Base-by-base conservation (phyloP, 2,329 filamentous ascomycete genomes). In the Colletotrichum eremochloae region DNA sequence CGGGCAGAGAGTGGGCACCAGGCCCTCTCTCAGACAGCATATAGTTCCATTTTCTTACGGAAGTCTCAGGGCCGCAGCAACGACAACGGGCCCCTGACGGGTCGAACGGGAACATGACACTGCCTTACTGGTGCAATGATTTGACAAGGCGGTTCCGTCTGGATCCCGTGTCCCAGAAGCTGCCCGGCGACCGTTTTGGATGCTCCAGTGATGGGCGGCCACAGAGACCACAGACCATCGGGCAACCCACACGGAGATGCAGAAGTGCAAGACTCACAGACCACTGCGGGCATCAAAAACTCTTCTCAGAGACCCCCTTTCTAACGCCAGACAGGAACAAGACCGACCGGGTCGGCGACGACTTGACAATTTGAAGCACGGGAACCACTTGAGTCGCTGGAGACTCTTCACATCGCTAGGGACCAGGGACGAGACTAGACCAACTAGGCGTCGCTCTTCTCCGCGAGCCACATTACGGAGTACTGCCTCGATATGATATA, bases 331-430 rank as follows among this genome's bases (percentile, higher is more conserved):
- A 48, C 65, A 69, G 69, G 29, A 58, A 69, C 58, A 71, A 40
- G 66, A 48, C 66, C 69, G 69, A 67, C 64, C 69, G 46, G 66
- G 66, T 69, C 66, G 69, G 69, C 55, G 69, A 72, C 69, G 66
- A 65, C 38, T 55, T 24, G 53, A 56, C n/a, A 24, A 15, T 38
- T 38, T 14, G 53, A 52, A 63, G 61, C 48, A 63, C 61, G 48
- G 52, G 63, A 56, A 56, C 63, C 63, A 56, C 52, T 31, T 56
- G 48, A 42, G 18, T 20, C 24, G 14, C 48, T 64, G 50, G 50
- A 33, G 38, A 64, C 62, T 11, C 24, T 38, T 44, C 18, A 12
- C 44, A 53, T 63, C 36, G 52, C 46, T 33, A 46, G 38, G 63
- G 20, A 42, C 11, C 20, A 31, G 29, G 48, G 14, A 29, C 38